Evolutionary conservation across 2,329 filamentous ascomycete genomes (phyloP).

Genomic region (Mycosphaerelloides madeirae): DNA sequence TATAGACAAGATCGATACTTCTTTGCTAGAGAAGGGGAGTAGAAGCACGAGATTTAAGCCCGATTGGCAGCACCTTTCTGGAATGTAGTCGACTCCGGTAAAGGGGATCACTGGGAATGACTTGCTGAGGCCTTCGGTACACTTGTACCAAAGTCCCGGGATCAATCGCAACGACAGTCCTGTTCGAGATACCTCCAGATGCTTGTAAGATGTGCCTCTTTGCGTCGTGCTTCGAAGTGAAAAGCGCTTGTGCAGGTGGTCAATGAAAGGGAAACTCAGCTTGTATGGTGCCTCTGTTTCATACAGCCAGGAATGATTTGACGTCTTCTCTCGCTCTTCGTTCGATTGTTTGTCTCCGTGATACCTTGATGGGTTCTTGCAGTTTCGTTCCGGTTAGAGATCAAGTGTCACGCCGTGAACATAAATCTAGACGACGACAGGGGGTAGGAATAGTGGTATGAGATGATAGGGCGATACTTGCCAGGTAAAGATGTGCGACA

Average conservation of each 20-base stretch:
- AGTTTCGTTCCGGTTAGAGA: neutral
- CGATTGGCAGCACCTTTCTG: conserved; percentile 8
- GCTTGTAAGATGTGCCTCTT: conserved; percentile 6
- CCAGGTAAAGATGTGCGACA: neutral
- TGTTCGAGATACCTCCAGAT: too few species aligned
- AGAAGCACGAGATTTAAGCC: conserved; percentile 11
- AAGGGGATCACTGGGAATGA: too few species aligned
- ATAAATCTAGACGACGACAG: too few species aligned
- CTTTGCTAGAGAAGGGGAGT: conserved; percentile 1
- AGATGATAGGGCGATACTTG: neutral
- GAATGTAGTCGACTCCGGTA: too few species aligned
- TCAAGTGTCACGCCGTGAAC: too few species aligned
- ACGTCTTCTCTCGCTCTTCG: too few species aligned
- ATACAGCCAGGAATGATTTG: too few species aligned
- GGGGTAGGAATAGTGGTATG: neutral
- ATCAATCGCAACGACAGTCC: neutral
- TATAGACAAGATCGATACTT: conserved; percentile 4
- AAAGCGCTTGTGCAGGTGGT: neutral
- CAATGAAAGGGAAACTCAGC: conserved; percentile 1
- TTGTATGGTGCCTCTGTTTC: neutral
- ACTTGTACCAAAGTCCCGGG: neutral
- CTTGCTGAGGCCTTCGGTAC: conserved; percentile 2
- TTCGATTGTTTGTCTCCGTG: neutral
- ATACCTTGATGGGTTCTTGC: neutral
- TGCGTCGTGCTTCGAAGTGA: conserved; percentile 3